Conservation (phyloP, 768 basidiomycete species). For the Leucosporidium scottii region DNA sequence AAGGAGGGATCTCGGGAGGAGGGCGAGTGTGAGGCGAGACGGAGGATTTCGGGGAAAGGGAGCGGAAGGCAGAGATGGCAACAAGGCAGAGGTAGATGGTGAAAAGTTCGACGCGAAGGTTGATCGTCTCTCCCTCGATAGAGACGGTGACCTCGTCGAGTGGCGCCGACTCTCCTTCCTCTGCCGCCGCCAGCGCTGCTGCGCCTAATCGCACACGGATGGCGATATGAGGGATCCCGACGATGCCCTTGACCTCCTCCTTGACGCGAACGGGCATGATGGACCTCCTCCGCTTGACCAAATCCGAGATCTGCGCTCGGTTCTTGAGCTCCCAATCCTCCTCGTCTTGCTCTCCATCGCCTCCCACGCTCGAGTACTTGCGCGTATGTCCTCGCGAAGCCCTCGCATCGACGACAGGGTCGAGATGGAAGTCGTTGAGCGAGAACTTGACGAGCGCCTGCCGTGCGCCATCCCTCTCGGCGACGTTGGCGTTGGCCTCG, state of each 20-base stretch:
- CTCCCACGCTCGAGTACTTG: neutral
- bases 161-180: neutral
- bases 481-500: constrained; percentile 39
- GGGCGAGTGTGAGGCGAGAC: neutral
- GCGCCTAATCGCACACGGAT: constrained; percentile 10
- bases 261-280: constrained; percentile 5
- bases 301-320: constrained; percentile 15
- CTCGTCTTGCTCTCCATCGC: neutral
- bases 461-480: constrained; percentile 4
- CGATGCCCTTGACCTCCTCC: constrained; percentile 14
- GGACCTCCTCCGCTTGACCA: constrained; percentile 8
- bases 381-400: constrained; percentile 7
- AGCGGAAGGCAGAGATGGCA: constrained; percentile 30
- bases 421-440: constrained; percentile 15
- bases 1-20: neutral
- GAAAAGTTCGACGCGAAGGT: constrained; percentile 46
- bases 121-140: constrained; percentile 26
- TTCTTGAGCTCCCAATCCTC: constrained; percentile 34
- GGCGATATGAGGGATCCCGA: constrained; percentile 6
- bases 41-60: constrained; percentile 3
- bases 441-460: constrained; percentile 20
- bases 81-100: constrained; percentile 56
- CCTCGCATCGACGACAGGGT: constrained; percentile 33
- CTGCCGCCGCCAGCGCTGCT: neutral
- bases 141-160: constrained; percentile 21